These are phyloP conservation scores for Pseudogymnoascus sp. DNA, from an alignment of 2,329 filamentous ascomycete species.

Conservation along the genomic window DNA sequence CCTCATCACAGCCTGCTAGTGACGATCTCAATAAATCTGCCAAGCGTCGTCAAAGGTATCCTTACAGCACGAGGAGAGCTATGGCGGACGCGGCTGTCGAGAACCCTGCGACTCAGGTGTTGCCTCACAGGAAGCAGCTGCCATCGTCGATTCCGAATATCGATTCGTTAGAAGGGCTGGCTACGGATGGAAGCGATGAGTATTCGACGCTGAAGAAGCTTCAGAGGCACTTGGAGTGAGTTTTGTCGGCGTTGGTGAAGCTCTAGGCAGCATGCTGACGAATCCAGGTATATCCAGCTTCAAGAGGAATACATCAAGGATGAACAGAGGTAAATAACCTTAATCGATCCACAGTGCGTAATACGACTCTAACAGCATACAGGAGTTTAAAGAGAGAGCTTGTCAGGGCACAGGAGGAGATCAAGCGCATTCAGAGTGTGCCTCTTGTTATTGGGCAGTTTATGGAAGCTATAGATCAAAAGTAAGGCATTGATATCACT, in stretches of 20 bases:
- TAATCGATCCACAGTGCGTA: neutral
- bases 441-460: conserved; percentile 98
- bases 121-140: conserved; percentile 73
- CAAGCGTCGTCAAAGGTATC: neutral
- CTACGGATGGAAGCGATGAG: conserved; percentile 77
- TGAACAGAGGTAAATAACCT: conserved; percentile 68
- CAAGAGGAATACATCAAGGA: conserved; percentile 99
- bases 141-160: conserved; percentile 80
- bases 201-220: conserved; percentile 95
- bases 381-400: conserved; percentile 96
- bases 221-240: conserved; percentile 88
- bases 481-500: conserved; percentile 47
- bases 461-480: conserved; percentile 99
- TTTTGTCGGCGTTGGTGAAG: conserved; percentile 10
- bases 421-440: conserved; percentile 98
- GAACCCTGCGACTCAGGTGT: conserved; percentile 63
- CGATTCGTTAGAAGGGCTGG: conserved; percentile 78
- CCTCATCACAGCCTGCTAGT: neutral
- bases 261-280: conserved; percentile 20
- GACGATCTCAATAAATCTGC: neutral
- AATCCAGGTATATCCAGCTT: conserved; percentile 75
- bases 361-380: conserved; percentile 16
- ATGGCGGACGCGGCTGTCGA: conserved; percentile 90
- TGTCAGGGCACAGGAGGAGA: conserved; percentile 95
- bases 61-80: conserved; percentile 10